A percentile compares a stretch with the other conserved stretches of the same genome.
Conservation (phyloP, 345 rosid genomes). For the Pistacia vera region DNA sequence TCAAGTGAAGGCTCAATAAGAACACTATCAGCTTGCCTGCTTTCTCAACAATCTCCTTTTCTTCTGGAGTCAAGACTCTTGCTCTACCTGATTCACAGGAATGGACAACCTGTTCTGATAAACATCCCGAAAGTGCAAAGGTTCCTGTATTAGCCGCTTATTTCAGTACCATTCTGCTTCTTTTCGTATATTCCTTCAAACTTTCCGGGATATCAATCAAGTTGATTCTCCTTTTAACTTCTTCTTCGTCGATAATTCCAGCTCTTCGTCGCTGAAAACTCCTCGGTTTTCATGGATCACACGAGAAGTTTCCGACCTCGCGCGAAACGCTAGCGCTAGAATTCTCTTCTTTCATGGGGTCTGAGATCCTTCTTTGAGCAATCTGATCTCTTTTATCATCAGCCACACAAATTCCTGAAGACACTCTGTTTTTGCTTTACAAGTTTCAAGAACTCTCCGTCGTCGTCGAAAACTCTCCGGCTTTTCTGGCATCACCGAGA, state of each 20-base stretch:
- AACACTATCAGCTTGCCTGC: neutral
- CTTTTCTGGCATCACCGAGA: neutral
- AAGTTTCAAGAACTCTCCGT: neutral
- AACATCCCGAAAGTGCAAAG: neutral
- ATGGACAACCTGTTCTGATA: neutral
- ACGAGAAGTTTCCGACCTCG: neutral
- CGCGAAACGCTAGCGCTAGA: neutral
- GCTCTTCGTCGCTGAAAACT: neutral
- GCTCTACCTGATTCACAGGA: neutral
- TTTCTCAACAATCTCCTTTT: neutral
- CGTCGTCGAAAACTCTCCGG: neutral
- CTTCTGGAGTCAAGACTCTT: neutral
- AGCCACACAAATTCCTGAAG: neutral
- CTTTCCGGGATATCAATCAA: neutral
- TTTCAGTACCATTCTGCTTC: neutral
- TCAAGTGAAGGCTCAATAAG: conserved; percentile 4
- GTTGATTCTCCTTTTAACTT: no score
- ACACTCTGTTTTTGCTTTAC: neutral
- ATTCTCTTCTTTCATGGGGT: neutral
- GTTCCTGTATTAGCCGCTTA: neutral
- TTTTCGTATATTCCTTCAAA: neutral
- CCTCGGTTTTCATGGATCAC: neutral
- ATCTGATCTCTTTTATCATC: neutral
- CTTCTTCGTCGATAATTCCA: no score
- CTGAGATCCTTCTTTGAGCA: neutral